These are phyloP conservation scores for Sutorius australiensis DNA, from an alignment of 768 basidiomycete species.

Conservation along the genomic window DNA sequence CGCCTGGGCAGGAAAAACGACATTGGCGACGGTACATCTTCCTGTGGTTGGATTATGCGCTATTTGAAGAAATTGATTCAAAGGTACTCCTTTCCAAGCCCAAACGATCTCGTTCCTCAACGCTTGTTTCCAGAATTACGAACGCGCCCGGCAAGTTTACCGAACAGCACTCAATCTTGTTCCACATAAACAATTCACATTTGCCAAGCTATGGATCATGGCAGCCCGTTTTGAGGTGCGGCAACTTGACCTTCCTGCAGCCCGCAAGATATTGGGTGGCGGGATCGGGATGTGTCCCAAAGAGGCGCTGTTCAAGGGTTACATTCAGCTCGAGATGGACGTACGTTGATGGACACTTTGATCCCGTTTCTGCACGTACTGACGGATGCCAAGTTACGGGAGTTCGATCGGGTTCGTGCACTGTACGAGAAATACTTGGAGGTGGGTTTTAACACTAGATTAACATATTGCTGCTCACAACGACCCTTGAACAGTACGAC, in stretches of 20 bases:
- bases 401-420: slow-evolving; percentile 90
- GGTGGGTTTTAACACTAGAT: slow-evolving; percentile 38
- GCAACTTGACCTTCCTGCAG: slow-evolving; percentile 73
- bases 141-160: slow-evolving; percentile 86
- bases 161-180: slow-evolving; percentile 85
- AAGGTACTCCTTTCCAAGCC: slow-evolving; percentile 48
- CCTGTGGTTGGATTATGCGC: slow-evolving; percentile 91
- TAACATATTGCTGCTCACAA: neutral
- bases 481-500: slow-evolving; percentile 55
- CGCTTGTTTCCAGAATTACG: slow-evolving; percentile 58
- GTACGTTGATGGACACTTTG: slow-evolving; percentile 38
- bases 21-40: slow-evolving; percentile 90
- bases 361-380: slow-evolving; percentile 3
- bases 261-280: slow-evolving; percentile 84
- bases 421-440: slow-evolving; percentile 95
- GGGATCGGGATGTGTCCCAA: slow-evolving; percentile 97
- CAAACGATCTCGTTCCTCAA: slow-evolving; percentile 1
- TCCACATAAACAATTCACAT: slow-evolving; percentile 96
- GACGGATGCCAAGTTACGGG: slow-evolving; percentile 60
- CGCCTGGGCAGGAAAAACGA: slow-evolving; percentile 89
- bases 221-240: slow-evolving; percentile 92
- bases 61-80: slow-evolving; percentile 95
- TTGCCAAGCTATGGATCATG: slow-evolving; percentile 93
- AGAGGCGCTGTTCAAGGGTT: slow-evolving; percentile 91
- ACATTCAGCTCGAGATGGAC: slow-evolving; percentile 91